Percentiles rank a stretch among this genome's conserved stretches.
phyloP scores from a whole-genome alignment of 768 basidiomycete genomes.

The Rhizopogon salebrosus region DNA sequence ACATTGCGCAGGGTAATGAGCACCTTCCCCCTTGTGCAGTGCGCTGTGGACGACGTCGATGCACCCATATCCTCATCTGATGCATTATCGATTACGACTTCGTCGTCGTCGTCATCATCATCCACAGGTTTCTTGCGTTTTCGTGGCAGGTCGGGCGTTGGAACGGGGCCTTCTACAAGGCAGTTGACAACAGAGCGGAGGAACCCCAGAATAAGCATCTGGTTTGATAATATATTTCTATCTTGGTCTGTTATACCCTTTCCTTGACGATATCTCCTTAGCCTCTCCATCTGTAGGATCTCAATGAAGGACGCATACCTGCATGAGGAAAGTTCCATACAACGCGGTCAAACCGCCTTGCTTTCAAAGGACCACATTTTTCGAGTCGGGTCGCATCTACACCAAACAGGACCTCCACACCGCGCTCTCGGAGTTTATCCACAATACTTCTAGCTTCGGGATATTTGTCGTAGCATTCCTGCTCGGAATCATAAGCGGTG shows the following conservation, averaged over 20 bases:
- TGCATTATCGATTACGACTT: constrained; percentile 23
- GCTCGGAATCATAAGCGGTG: constrained; percentile 80
- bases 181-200: constrained; percentile 65
- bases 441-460: constrained; percentile 65
- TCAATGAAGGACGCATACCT: constrained; percentile 44
- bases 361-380: constrained; percentile 50
- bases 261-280: constrained; percentile 35
- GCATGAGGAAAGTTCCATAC: constrained; percentile 98
- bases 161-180: constrained; percentile 53
- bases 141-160: constrained; percentile 32
- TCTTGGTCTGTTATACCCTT: constrained; percentile 92
- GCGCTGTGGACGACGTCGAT: background rate
- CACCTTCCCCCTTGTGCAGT: constrained; percentile 56
- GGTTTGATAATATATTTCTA: constrained; percentile 88
- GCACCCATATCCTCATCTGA: constrained; percentile 13
- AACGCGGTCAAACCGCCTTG: constrained; percentile 67
- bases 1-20: constrained; percentile 86
- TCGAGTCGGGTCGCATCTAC: constrained; percentile 83
- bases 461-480: constrained; percentile 78
- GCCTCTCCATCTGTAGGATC: background rate
- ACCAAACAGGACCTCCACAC: constrained; percentile 69
- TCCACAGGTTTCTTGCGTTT: constrained; percentile 37
- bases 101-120: constrained; percentile 42
- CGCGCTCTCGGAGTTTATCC: constrained; percentile 43
- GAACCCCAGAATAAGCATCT: constrained; percentile 77